Evolutionary conservation across 139 green algal genomes (phyloP).

Genomic region (Astrephomene gubernaculifera): DNA sequence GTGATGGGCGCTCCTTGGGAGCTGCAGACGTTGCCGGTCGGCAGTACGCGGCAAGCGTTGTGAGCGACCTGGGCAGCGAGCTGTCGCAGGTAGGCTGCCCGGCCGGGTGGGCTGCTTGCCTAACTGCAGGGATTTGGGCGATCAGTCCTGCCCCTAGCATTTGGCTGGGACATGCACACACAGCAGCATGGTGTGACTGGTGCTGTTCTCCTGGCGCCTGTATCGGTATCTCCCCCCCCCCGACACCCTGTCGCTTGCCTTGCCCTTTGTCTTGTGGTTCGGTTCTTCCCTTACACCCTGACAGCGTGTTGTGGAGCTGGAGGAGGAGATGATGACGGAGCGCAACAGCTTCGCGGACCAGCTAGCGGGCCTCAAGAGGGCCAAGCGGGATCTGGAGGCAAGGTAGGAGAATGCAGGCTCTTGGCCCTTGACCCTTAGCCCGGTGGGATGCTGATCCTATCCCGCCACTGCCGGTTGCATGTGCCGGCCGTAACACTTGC

Average conservation of each 20-base stretch:
- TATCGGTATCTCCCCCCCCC: no score
- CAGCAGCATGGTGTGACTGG: no score
- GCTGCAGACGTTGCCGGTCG: not conserved
- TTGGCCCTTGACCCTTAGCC: not conserved
- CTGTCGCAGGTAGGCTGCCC: constrained; percentile 5
- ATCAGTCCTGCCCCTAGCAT: no score
- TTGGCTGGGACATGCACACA: no score
- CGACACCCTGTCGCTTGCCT: no score
- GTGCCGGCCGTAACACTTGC: no score
- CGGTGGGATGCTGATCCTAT: not conserved
- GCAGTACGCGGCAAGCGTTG: constrained; percentile 1
- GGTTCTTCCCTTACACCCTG: no score
- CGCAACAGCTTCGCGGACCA: constrained; percentile 39
- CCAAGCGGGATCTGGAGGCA: constrained; percentile 23
- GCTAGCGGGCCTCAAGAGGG: not conserved
- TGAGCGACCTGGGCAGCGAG: constrained; percentile 25
- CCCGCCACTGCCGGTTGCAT: no score
- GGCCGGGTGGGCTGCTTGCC: no score
- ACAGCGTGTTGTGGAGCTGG: constrained; percentile 40
- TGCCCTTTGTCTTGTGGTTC: no score
- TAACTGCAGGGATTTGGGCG: no score
- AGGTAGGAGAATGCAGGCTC: constrained; percentile 10
- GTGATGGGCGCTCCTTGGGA: not conserved
- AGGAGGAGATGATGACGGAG: constrained; percentile 38
- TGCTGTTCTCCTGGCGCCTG: no score